Base-by-base conservation (phyloP, 495 filamentous ascomycete species). In the Xylaria venustula region DNA sequence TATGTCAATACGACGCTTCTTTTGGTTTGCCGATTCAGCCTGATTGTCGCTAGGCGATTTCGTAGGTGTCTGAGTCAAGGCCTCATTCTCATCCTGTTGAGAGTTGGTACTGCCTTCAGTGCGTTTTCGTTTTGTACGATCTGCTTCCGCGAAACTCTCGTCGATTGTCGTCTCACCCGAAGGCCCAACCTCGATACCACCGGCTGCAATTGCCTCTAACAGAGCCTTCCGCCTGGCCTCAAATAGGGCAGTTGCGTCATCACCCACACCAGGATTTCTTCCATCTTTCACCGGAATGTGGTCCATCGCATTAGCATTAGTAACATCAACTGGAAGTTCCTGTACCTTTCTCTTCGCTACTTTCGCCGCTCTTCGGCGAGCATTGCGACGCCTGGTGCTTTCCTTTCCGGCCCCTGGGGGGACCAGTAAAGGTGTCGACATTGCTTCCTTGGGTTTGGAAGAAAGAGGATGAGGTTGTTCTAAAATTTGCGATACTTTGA, bases 1-100 rank as follows among this genome's bases (percentile, higher is more conserved):
- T 3, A 91, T 63, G 66, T 93, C 88, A 19, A 91, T 68, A 55
- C 77, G 79, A 1, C 77, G 75, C 57, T 81, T 79, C 46, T 74
- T 73, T 61, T 77, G 71, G 40, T 68, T 71, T 30, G 73, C 55
- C 40, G 62, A 51, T 8, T 71, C 56, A 20, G 59, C 56, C 2
- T 52, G 50, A 2, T 61, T 49, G 47, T 68, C 67, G 25, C 51
- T 56, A 22, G 28, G 41, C 15, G 17, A 6, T 32, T 47, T 14
- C 20, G 32, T 48, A 30, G 67, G 37, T 9, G 52, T 61, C 32
- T 53, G 44, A 4, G 32, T 37, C 14, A 30, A 23, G 1, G 34
- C 36, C 20, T 25, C 26, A 22, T 20, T 44, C 11, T 19, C 30
- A 15, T 41, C 23, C 8, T 37, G 41, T 32, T 61, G 56, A 4